Evolutionary conservation across 306 rosid species (phyloP).

Genomic region (Cyclanthera cordifolia): DNA sequence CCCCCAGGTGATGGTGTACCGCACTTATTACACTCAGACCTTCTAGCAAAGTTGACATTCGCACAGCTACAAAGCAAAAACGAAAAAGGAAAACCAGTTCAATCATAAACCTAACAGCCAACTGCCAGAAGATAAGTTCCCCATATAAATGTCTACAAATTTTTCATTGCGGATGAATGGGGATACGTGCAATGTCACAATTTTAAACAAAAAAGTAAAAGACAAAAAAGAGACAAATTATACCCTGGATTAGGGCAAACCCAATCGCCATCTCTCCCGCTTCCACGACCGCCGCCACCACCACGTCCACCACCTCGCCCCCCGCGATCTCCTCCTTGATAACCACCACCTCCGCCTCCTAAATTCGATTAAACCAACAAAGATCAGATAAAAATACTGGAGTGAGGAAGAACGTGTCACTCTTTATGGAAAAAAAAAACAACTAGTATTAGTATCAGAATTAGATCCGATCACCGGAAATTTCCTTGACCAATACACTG

Average conservation of each 20-base stretch:
- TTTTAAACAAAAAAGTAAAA: neutral
- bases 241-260: slow-evolving; percentile 81
- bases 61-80: slow-evolving; percentile 53
- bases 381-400: neutral
- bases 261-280: slow-evolving; percentile 99
- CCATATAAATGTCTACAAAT: slow-evolving; percentile 11
- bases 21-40: slow-evolving; percentile 93
- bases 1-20: slow-evolving; percentile 76
- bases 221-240: neutral
- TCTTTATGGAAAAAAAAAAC: neutral
- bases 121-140: neutral
- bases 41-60: slow-evolving; percentile 85
- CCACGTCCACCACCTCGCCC: slow-evolving; percentile 55
- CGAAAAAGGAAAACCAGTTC: neutral
- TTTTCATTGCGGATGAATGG: slow-evolving; percentile 9
- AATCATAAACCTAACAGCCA: neutral
- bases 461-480: neutral
- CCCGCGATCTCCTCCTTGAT: slow-evolving; percentile 77
- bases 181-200: neutral
- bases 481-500: no score
- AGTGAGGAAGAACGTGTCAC: neutral
- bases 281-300: slow-evolving; percentile 48
- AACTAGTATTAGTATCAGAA: neutral
- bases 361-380: slow-evolving; percentile 12
- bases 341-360: slow-evolving; percentile 32